Percentiles rank a stretch among this genome's conserved stretches.
phyloP scores from a whole-genome alignment of 2,329 filamentous ascomycete genomes.

The Chalara sp. region DNA sequence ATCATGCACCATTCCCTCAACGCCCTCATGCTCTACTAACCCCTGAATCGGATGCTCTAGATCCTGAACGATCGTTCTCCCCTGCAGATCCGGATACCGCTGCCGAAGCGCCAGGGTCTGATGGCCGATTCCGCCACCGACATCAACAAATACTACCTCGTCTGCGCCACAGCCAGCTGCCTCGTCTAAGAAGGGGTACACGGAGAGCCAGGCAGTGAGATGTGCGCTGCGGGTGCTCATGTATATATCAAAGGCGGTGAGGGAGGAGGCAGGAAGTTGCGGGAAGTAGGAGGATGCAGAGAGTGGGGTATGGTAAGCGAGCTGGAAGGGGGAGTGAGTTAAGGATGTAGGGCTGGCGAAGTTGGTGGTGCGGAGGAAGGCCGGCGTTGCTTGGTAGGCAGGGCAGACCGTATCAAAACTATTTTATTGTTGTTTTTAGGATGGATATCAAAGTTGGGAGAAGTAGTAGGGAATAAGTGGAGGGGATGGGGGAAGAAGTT shows the following conservation, averaged over 20 bases:
- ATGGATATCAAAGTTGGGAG: background rate
- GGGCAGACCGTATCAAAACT: constrained; percentile 20
- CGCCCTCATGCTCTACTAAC: constrained; percentile 12
- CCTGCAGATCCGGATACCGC: background rate
- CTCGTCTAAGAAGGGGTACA: constrained; percentile 2
- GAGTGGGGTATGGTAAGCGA: constrained; percentile 6
- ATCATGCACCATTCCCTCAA: constrained; percentile 23
- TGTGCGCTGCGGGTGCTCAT: constrained; percentile 6
- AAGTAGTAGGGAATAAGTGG: no score
- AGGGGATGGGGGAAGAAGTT: no score
- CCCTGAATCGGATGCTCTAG: constrained; percentile 17
- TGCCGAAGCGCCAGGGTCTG: background rate
- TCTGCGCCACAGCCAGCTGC: constrained; percentile 17
- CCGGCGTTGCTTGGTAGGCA: constrained; percentile 22
- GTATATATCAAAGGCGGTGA: constrained; percentile 4
- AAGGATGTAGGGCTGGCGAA: constrained; percentile 7
- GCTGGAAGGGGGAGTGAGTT: constrained; percentile 1
- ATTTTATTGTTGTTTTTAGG: background rate
- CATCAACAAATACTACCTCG: constrained; percentile 6
- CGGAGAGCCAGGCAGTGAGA: background rate
- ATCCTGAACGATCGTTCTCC: constrained; percentile 34
- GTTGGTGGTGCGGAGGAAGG: constrained; percentile 23
- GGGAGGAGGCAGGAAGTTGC: background rate
- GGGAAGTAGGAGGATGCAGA: constrained; percentile 6
- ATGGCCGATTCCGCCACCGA: background rate